A percentile compares a stretch with the other conserved stretches of the same genome.
phyloP scores from a whole-genome alignment of 2,329 filamentous ascomycete genomes.

The Diaporthe destruens region DNA sequence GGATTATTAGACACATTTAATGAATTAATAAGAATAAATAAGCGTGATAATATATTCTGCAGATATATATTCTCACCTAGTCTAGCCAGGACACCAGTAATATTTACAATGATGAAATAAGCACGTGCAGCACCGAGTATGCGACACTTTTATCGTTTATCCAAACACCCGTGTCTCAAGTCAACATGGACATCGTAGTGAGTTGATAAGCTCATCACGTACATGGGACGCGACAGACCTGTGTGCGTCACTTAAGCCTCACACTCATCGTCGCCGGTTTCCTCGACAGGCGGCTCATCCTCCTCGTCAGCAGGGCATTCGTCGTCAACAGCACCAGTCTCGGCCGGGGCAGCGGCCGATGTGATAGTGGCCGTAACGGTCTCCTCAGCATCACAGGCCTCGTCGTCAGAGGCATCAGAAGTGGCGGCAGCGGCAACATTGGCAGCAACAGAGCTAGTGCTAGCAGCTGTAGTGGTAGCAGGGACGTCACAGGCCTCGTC shows the following conservation, averaged over 20 bases:
- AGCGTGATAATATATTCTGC: neutral
- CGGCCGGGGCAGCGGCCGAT: neutral
- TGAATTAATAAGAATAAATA: neutral
- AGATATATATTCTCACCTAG: slow-evolving; percentile 32
- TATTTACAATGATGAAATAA: slow-evolving; percentile 39
- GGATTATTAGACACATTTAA: neutral
- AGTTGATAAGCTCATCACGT: slow-evolving; percentile 1
- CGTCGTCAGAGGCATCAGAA: slow-evolving; percentile 21
- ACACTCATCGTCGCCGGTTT: slow-evolving; percentile 31
- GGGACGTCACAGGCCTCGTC: slow-evolving; percentile 1
- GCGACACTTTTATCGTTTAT: neutral
- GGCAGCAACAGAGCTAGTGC: neutral
- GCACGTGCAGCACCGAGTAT: slow-evolving; percentile 12
- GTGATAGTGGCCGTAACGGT: slow-evolving; percentile 37
- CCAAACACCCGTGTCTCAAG: neutral
- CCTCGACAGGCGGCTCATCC: too few relatives aligned
- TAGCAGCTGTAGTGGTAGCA: slow-evolving; percentile 11
- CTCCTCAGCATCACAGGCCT: slow-evolving; percentile 34
- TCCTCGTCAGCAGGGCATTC: too few relatives aligned
- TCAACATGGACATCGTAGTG: neutral
- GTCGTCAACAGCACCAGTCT: too few relatives aligned
- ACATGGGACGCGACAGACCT: neutral
- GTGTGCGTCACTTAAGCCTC: slow-evolving; percentile 7
- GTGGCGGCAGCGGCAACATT: slow-evolving; percentile 11
- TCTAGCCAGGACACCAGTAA: slow-evolving; percentile 33